phyloP scores from a whole-genome alignment of 2,329 filamentous ascomycete species.

The Endoconidiophora laricicola region DNA sequence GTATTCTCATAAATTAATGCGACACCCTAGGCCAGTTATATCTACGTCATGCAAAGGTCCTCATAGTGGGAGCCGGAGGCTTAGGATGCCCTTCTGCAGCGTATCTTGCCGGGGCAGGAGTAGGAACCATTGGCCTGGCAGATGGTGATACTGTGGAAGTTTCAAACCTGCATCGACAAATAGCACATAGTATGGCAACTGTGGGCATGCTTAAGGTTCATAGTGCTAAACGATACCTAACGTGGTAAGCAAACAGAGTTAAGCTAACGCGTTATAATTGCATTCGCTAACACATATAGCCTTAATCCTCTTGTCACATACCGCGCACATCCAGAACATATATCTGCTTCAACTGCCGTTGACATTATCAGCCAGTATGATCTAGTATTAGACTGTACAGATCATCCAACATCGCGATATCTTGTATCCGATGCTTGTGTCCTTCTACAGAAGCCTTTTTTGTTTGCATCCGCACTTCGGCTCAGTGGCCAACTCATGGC shows the following conservation, averaged over 20 bases:
- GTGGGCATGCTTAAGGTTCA: constrained; percentile 68
- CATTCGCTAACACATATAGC: constrained; percentile 22
- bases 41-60: constrained; percentile 51
- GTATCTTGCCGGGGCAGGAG: constrained; percentile 82
- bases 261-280: background rate
- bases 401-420: constrained; percentile 82
- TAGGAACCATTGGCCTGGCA: constrained; percentile 67
- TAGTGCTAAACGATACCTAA: constrained; percentile 48
- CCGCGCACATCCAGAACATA: constrained; percentile 41
- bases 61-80: constrained; percentile 77
- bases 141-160: constrained; percentile 78
- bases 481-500: constrained; percentile 83
- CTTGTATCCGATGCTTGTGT: constrained; percentile 84
- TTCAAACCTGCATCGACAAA: constrained; percentile 86
- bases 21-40: constrained; percentile 49
- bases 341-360: constrained; percentile 52
- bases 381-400: constrained; percentile 83
- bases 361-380: constrained; percentile 56
- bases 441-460: constrained; percentile 57
- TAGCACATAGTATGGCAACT: constrained; percentile 56
- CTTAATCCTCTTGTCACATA: constrained; percentile 60
- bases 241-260: constrained; percentile 26
- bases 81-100: constrained; percentile 80
- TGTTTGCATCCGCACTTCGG: constrained; percentile 78
- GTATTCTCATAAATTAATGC: background rate